Percentiles rank a stretch among this genome's conserved stretches.
These are phyloP conservation scores for Asterochloris erici DNA, from an alignment of 139 green algal species.

Conservation along the genomic window DNA sequence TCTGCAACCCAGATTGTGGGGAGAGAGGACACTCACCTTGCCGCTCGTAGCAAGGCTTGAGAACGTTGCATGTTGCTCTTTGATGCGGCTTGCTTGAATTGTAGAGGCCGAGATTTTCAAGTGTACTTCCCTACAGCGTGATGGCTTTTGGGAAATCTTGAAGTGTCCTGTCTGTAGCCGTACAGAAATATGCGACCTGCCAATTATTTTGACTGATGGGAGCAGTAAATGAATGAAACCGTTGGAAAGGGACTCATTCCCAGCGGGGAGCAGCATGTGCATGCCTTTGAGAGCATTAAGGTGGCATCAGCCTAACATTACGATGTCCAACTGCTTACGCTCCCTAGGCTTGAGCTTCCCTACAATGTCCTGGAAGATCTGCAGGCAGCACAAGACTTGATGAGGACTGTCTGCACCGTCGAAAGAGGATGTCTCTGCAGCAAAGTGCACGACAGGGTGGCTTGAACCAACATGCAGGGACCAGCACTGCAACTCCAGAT, in stretches of 20 bases:
- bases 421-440: neutral
- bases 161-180: no score
- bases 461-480: neutral
- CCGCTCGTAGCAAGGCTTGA: no score
- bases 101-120: no score
- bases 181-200: no score
- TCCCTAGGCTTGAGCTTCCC: conserved; percentile 46
- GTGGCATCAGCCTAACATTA: conserved; percentile 1
- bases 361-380: conserved; percentile 35
- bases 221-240: no score
- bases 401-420: neutral
- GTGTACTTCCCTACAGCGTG: no score
- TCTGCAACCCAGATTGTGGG: no score
- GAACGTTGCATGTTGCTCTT: no score
- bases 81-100: no score
- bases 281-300: neutral
- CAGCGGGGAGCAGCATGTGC: neutral
- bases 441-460: conserved; percentile 4
- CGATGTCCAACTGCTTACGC: conserved; percentile 29
- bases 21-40: no score
- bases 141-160: no score
- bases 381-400: neutral
- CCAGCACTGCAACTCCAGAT: neutral
- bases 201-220: no score
- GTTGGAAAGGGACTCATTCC: neutral